phyloP scores from a whole-genome alignment of 768 basidiomycete genomes.

The Serendipita vermifera region DNA sequence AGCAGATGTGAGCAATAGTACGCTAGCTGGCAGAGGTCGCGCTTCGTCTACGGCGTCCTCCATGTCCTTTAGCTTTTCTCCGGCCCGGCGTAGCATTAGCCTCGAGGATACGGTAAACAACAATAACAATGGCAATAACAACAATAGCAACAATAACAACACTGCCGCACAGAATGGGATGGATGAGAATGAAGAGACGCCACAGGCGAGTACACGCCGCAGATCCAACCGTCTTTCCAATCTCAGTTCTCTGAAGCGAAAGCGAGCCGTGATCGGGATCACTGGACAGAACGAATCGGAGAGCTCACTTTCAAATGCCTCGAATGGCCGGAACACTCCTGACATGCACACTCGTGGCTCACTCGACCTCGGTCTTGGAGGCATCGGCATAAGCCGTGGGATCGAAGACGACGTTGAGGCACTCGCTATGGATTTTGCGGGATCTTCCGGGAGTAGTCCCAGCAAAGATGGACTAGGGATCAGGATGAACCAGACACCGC shows the following conservation, averaged over 20 bases:
- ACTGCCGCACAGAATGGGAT: too few species aligned
- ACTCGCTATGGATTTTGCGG: neutral
- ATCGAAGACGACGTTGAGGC: conserved; percentile 1
- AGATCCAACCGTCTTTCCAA: too few species aligned
- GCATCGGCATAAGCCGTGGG: neutral
- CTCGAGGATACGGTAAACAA: too few species aligned
- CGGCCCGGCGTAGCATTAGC: neutral
- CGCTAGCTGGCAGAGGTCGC: neutral
- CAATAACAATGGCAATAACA: too few species aligned
- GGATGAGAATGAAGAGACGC: neutral
- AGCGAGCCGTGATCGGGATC: neutral
- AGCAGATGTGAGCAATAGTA: neutral
- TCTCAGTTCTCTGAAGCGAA: neutral
- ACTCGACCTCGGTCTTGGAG: too few species aligned
- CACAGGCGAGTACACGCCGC: neutral
- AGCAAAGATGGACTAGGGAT: too few species aligned
- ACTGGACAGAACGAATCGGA: neutral
- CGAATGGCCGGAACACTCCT: neutral
- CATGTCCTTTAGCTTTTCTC: neutral
- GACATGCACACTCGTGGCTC: too few species aligned
- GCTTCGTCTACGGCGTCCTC: conserved; percentile 3
- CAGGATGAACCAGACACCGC: too few species aligned
- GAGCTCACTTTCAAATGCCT: neutral
- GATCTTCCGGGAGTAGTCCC: too few species aligned
- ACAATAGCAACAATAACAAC: too few species aligned